Evolutionary conservation across 73 alveolate genomes (phyloP).

Genomic region (Tetrahymena malaccensis): DNA sequence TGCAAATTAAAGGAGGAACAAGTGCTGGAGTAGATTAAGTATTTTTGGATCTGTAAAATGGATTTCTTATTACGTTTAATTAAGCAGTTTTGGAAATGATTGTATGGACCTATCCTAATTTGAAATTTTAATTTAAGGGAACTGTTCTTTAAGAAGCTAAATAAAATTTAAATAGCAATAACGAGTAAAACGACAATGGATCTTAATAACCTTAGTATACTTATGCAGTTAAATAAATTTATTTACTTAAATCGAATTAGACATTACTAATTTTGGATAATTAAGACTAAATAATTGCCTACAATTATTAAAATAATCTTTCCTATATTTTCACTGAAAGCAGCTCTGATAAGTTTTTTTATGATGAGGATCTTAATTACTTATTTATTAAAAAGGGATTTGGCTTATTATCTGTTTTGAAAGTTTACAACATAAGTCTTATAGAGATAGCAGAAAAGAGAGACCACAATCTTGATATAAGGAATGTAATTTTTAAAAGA

Average conservation of each 20-base stretch:
- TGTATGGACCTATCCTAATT: background rate
- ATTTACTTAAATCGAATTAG: background rate
- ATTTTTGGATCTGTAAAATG: background rate
- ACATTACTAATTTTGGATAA: background rate
- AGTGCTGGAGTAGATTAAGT: background rate
- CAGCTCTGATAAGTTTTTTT: background rate
- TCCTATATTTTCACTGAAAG: background rate
- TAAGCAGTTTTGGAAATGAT: background rate
- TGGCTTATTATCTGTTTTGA: background rate
- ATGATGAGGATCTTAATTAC: background rate
- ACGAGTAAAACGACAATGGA: background rate
- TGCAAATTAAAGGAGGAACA: background rate
- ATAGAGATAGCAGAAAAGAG: background rate
- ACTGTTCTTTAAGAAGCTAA: background rate
- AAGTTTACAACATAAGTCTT: background rate
- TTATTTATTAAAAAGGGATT: background rate
- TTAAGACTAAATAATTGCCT: background rate
- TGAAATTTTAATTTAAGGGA: background rate
- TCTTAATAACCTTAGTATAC: background rate
- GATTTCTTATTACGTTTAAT: background rate
- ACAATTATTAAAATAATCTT: background rate
- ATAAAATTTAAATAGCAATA: background rate
- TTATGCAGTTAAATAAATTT: background rate
- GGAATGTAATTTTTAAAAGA: background rate
- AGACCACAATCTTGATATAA: background rate